Percentiles rank a stretch among this genome's conserved stretches.
Evolutionary conservation across 371 early-diverging fungal genomes (phyloP).

Genomic region (Nematocida sp.): DNA sequence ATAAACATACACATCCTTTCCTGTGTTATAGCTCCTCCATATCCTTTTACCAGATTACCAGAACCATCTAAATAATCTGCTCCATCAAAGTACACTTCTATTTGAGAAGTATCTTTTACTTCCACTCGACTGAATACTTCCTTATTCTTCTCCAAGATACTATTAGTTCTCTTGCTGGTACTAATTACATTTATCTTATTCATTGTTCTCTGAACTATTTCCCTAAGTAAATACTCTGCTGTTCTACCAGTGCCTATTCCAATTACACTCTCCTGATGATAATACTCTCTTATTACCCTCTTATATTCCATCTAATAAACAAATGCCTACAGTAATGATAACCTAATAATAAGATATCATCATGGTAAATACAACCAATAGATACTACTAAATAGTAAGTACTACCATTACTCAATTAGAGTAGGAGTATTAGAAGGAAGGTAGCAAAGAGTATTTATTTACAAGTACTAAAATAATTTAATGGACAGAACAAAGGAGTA

Average conservation of each 20-base stretch:
- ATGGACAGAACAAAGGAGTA: constrained; percentile 64
- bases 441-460: too few relatives aligned
- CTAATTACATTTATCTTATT: too few relatives aligned
- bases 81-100: constrained; percentile 63
- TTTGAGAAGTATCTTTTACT: not conserved
- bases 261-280: not conserved
- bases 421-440: too few relatives aligned
- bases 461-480: constrained; percentile 28
- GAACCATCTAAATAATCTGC: constrained; percentile 58
- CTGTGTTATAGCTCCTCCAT: constrained; percentile 55
- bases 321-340: too few relatives aligned
- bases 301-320: constrained; percentile 3
- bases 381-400: too few relatives aligned
- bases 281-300: not conserved
- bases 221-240: not conserved
- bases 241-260: constrained; percentile 25
- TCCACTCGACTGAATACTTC: not conserved
- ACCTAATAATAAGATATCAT: too few relatives aligned
- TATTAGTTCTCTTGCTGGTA: not conserved
- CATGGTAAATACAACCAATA: too few relatives aligned
- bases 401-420: too few relatives aligned
- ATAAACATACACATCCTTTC: constrained; percentile 58
- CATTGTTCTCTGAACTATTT: not conserved
- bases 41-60: constrained; percentile 60
- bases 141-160: not conserved